Base-by-base conservation (phyloP, 192 early-diverging fungal genomes). In the Entophlyctis luteolus region DNA sequence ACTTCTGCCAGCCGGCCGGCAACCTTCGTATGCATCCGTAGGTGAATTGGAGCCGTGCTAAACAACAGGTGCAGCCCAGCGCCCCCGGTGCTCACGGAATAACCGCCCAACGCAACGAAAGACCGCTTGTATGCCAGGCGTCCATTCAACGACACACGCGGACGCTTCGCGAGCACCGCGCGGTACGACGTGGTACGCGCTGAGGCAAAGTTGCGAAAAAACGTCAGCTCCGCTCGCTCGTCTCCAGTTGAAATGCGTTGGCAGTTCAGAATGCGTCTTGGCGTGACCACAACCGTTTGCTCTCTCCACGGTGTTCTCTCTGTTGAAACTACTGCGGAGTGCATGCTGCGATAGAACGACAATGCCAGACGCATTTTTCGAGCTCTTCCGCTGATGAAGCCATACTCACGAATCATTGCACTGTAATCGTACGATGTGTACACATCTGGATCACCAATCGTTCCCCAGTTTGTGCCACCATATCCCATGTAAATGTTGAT, bases 391-490 rank as follows among this genome's bases (percentile, higher is more conserved):
- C 86, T 88, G 33, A 86, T 74, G 55, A 80, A 77, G 25, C 86
- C 85, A 67, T 75, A 84, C 62, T 91, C 89, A 39, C 89, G 79
- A 38, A 91, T 88, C 67, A 84, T 88, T 2, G 87, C 89, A 1
- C 83, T 84, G 62, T 91, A 91, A 70, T 91, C 89, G 68, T 91
- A 89, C 0, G 83, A 85, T 18, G 88, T 89, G 57, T 89, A 90
- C 0, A 88, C 89, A 75, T 90, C 87, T 14, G 77, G 72, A 56
- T 78, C 77, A 20, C 89, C 89, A 1, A 91, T 31, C 0, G 86
- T 85, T 6, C 89, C 89, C 89, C 89, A 91, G 55, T 91, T 91
- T 22, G 89, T 91, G 12, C 89, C 89, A 12, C 89, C 89, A 63
- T 91, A 91, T 20, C 77, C 75, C 82, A 89, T 91, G 71, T 91